Base-by-base conservation (phyloP, 164 flowering plant species). In the Piper betle region DNA sequence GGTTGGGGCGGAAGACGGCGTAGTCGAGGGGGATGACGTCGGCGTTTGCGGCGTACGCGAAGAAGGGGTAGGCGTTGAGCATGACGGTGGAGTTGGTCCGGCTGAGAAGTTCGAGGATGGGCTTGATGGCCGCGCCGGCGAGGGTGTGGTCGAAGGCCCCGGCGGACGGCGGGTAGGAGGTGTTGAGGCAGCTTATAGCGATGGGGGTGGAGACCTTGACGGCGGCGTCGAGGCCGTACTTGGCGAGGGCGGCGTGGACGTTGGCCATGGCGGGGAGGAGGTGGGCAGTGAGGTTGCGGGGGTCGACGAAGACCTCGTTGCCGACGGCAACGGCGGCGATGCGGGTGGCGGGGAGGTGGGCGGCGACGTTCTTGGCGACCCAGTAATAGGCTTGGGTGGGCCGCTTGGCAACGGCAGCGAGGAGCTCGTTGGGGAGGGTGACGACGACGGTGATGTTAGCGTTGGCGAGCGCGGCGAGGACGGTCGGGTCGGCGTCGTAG, bases 11-110 rank as follows among this genome's bases (percentile, higher is more conserved):
- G 57, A 88, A 80, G 58, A 88, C 68, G 19, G 99, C 95, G 74
- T 93, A 93, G 55, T 87, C 90, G 0, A 93, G 53, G 0, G 94
- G 79, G 54, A 93, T 87, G 15, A 75, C 69, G 60, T 80, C 81
- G 5, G 96, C 52, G 58, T 88, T 85, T 0, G 66, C 86, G 0
- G 59, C 46, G 79, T 90, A 93, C 0, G 96, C 99, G 71, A 93
- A 90, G 58, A 90, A 93, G 6, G 99, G 99, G 74, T 93, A 93
- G 0, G 73, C 88, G 64, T 93, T 93, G 8, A 84, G 86, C 95
- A 88, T 86, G 55, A 93, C 71, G 58, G 61, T 72, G 1, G 99
- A 93, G 48, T 72, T 77, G 19, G 99, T 78, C 60, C 78, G 70
- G 12, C 76, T 67, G 37, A 88, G 75, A 20, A 93, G 75, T 1